phyloP scores from a whole-genome alignment of 1,139 yeast genomes.

The Blastobotrys ciferrii region DNA sequence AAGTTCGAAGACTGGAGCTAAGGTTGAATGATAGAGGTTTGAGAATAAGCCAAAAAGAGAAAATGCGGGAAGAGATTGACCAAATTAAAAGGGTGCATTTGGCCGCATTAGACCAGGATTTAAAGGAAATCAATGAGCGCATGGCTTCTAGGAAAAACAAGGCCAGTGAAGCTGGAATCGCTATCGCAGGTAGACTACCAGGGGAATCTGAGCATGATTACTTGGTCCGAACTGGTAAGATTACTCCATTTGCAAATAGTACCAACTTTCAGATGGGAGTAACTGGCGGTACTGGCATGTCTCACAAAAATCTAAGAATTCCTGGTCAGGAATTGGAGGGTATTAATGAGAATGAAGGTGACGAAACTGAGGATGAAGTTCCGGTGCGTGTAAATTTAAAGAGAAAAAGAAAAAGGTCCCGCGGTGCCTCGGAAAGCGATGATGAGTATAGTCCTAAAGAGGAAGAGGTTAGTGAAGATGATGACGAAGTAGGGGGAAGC shows the following conservation, averaged over 20 bases:
- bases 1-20: conserved; percentile 47
- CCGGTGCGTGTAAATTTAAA: background rate
- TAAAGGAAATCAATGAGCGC: conserved; percentile 62
- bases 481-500: conserved; percentile 31
- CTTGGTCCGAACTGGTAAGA: conserved; percentile 82
- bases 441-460: conserved; percentile 6
- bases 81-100: conserved; percentile 54
- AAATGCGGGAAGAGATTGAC: conserved; percentile 53
- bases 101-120: conserved; percentile 53
- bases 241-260: conserved; percentile 87
- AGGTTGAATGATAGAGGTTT: conserved; percentile 54
- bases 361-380: conserved; percentile 20
- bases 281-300: conserved; percentile 18
- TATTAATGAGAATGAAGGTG: conserved; percentile 23
- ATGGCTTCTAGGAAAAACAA: conserved; percentile 36
- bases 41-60: conserved; percentile 64
- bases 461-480: conserved; percentile 19
- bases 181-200: conserved; percentile 43
- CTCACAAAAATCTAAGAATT: conserved; percentile 45
- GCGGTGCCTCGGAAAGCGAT: background rate
- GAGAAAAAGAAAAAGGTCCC: background rate
- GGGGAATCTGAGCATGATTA: conserved; percentile 79
- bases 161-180: conserved; percentile 19
- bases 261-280: conserved; percentile 45
- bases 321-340: conserved; percentile 44